Base-by-base conservation (phyloP, 2,329 filamentous ascomycete species). In the Paracamarosporium sp. region DNA sequence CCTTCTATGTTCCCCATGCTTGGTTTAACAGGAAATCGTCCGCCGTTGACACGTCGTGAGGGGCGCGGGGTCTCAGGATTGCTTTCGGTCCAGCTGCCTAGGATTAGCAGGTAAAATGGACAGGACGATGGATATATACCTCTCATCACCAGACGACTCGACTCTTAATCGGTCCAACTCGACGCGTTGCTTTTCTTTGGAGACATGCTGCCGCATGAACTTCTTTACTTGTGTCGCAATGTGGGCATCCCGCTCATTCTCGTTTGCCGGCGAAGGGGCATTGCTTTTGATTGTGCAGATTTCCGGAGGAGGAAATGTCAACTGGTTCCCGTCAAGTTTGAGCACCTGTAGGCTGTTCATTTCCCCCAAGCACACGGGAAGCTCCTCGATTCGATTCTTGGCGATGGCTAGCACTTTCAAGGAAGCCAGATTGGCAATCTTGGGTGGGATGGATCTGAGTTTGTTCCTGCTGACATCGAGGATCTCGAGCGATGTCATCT, bases 391-490 rank as follows among this genome's bases (percentile, higher is more conserved):
- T 58, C 90, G 87, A 74, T 97, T 97, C 72, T 91, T 91, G 65
- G 91, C 90, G 33, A 97, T 85, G 2, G 93, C 93, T 53, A 98
- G 82, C 15, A 97, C 93, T 72, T 96, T 96, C 62, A 98, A 81
- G 1, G 92, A 96, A 5, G 88, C 89, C 68, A 98, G 82, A 70
- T 88, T 92, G 59, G 86, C 86, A 60, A 97, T 91, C 53, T 93
- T 90, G 45, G 89, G 86, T 0, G 94, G 93, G 1, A 98, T 84
- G 9, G 85, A 81, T 46, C 85, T 86, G 60, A 98, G 88, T 74
- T 90, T 92, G 74, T 98, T 98, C 67, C 91, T 87, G 74, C 93
- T 93, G 53, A 98, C 84, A 78, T 98, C 94, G 60, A 98, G 85
- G 57, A 97, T 97, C 78, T 98, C 93, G 54, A 98, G 85, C 31